These are phyloP conservation scores for Selenicereus undatus DNA, from an alignment of 148 eudicot species.

Conservation along the genomic window DNA sequence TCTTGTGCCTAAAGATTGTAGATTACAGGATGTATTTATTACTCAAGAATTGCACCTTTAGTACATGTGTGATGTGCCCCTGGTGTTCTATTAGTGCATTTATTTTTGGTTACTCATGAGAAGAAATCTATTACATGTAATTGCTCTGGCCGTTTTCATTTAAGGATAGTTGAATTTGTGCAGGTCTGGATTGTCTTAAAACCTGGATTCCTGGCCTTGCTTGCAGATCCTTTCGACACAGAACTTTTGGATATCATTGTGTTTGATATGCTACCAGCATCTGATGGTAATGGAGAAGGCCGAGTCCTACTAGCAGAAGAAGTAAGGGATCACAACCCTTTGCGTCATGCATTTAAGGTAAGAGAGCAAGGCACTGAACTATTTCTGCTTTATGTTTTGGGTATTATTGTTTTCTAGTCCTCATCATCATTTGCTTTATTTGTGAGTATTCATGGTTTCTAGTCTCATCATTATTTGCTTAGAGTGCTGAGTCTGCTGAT, in stretches of 20 bases:
- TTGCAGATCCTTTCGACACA: constrained; percentile 45
- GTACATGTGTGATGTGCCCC: too few species aligned
- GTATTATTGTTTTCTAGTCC: background rate
- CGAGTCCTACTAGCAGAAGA: constrained; percentile 83
- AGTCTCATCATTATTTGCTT: too few species aligned
- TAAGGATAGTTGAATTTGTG: constrained; percentile 17
- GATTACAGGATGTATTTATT: background rate
- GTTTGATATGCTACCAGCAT: constrained; percentile 57
- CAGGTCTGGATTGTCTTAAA: constrained; percentile 88
- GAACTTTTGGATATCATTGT: constrained; percentile 47
- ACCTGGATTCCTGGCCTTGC: constrained; percentile 46
- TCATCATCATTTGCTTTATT: background rate
- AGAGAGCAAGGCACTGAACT: constrained; percentile 17
- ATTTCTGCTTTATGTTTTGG: background rate
- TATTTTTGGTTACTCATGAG: too few species aligned
- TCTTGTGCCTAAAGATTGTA: background rate
- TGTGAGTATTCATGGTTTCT: too few species aligned
- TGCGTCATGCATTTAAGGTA: constrained; percentile 92
- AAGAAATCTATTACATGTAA: background rate
- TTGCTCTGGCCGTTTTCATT: background rate
- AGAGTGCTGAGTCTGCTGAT: too few species aligned
- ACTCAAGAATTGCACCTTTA: background rate
- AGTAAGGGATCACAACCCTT: constrained; percentile 83
- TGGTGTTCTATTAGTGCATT: too few species aligned
- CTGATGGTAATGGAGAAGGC: constrained; percentile 80